Conservation (phyloP, 2,329 filamentous ascomycete genomes). For the Hypoxylon sp. region DNA sequence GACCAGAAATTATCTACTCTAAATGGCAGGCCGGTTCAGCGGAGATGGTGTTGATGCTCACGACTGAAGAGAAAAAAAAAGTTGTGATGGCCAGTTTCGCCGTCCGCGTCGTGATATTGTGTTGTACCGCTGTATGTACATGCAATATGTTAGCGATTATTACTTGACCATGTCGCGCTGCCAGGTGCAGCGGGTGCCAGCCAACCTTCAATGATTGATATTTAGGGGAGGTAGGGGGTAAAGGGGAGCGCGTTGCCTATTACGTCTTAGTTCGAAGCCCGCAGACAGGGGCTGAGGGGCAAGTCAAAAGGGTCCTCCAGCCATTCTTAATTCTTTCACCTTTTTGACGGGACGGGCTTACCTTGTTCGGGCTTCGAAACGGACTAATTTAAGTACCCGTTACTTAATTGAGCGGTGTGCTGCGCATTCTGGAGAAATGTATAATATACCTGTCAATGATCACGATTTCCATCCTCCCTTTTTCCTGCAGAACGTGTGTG, state of each 20-base stretch:
- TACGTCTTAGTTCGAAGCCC: slow-evolving; percentile 38
- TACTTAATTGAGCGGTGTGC: slow-evolving; percentile 25
- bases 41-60: slow-evolving; percentile 27
- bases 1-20: slow-evolving; percentile 20
- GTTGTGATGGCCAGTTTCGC: slow-evolving; percentile 33
- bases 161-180: slow-evolving; percentile 25
- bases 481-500: slow-evolving; percentile 39
- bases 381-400: slow-evolving; percentile 21
- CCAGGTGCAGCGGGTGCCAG: slow-evolving; percentile 11
- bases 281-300: slow-evolving; percentile 33
- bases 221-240: slow-evolving; percentile 48
- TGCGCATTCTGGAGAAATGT: slow-evolving; percentile 1
- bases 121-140: slow-evolving; percentile 33
- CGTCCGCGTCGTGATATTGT: slow-evolving; percentile 39
- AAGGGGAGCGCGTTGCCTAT: slow-evolving; percentile 48
- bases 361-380: slow-evolving; percentile 30
- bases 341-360: slow-evolving; percentile 29
- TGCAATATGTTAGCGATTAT: slow-evolving; percentile 28
- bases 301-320: slow-evolving; percentile 41
- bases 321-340: slow-evolving; percentile 41
- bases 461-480: slow-evolving; percentile 35
- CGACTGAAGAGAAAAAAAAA: slow-evolving; percentile 20
- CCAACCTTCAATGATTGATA: slow-evolving; percentile 35
- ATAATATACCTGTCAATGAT: slow-evolving; percentile 22
- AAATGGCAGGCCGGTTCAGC: slow-evolving; percentile 19